Evolutionary conservation across 768 basidiomycete species (phyloP).

Genomic region (Phallus indusiatus): DNA sequence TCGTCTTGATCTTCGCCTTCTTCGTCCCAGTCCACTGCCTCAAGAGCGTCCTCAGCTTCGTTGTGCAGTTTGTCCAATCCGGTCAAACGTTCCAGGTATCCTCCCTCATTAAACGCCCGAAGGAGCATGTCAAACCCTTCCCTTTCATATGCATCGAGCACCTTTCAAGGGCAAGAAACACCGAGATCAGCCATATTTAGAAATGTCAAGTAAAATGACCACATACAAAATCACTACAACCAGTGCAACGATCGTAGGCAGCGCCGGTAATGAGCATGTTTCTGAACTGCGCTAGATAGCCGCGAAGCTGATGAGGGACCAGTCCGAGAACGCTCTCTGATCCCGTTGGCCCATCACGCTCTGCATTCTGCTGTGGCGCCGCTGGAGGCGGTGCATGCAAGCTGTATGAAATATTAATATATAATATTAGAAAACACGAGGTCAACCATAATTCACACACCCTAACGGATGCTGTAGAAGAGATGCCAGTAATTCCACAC

Average conservation of each 20-base stretch:
- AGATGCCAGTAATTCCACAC: slow-evolving; percentile 86
- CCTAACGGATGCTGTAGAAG: slow-evolving; percentile 84
- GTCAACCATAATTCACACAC: slow-evolving; percentile 30
- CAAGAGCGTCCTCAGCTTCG: slow-evolving; percentile 64
- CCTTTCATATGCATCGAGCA: slow-evolving; percentile 73
- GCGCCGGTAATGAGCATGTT: slow-evolving; percentile 78
- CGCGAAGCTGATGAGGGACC: slow-evolving; percentile 91
- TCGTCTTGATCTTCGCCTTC: slow-evolving; percentile 44
- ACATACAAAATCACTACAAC: slow-evolving; percentile 73
- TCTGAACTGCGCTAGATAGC: slow-evolving; percentile 80
- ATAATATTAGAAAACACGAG: not conserved
- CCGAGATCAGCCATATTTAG: not conserved
- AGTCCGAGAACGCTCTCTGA: slow-evolving; percentile 60
- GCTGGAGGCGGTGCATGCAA: slow-evolving; percentile 65
- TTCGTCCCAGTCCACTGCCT: slow-evolving; percentile 71
- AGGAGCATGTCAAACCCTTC: slow-evolving; percentile 73
- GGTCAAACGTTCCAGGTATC: slow-evolving; percentile 65
- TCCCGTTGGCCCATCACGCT: slow-evolving; percentile 19
- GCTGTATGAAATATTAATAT: slow-evolving; percentile 21
- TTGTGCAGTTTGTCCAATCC: slow-evolving; percentile 70
- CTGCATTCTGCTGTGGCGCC: slow-evolving; percentile 16
- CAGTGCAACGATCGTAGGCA: slow-evolving; percentile 83
- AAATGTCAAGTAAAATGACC: not conserved
- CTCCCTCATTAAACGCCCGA: slow-evolving; percentile 72
- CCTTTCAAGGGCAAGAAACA: slow-evolving; percentile 32